Percentiles rank a stretch among this genome's conserved stretches.
Evolutionary conservation across 148 eudicot species (phyloP).

Genomic region (Vaccinium corymbosum): DNA sequence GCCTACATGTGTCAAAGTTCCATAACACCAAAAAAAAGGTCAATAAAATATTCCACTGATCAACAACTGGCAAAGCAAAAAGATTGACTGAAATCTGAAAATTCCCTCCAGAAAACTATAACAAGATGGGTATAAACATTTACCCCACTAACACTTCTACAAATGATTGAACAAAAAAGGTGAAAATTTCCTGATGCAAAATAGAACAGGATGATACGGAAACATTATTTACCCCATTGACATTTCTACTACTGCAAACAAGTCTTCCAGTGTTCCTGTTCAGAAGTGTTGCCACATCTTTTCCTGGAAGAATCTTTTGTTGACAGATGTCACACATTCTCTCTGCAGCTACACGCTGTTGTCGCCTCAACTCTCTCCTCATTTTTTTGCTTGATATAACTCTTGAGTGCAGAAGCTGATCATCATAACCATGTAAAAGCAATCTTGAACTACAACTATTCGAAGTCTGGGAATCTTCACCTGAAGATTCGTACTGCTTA

Average conservation of each 20-base stretch:
- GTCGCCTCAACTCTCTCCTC: conserved; percentile 62
- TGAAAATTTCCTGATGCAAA: not conserved
- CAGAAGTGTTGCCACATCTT: conserved; percentile 80
- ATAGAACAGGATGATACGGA: not conserved
- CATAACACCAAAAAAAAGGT: not conserved
- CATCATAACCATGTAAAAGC: conserved; percentile 47
- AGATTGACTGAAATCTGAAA: not conserved
- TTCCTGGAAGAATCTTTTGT: conserved; percentile 87
- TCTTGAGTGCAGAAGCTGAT: conserved; percentile 52
- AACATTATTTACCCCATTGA: conserved; percentile 58
- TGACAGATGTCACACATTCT: conserved; percentile 84
- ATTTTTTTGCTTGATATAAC: conserved; percentile 49
- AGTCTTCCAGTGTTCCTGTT: conserved; percentile 79
- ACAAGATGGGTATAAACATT: not conserved
- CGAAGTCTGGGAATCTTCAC: conserved; percentile 65
- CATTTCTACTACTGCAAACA: conserved; percentile 80
- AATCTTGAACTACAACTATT: conserved; percentile 35
- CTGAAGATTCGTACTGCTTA: conserved; percentile 55
- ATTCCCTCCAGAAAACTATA: not conserved
- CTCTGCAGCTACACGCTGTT: conserved; percentile 59
- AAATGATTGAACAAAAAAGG: not conserved
- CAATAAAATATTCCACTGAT: not conserved
- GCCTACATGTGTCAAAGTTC: conserved; percentile 44
- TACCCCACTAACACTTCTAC: not conserved
- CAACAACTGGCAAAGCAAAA: not conserved